Evolutionary conservation across 768 basidiomycete species (phyloP).

Genomic region (Boletales sp.): DNA sequence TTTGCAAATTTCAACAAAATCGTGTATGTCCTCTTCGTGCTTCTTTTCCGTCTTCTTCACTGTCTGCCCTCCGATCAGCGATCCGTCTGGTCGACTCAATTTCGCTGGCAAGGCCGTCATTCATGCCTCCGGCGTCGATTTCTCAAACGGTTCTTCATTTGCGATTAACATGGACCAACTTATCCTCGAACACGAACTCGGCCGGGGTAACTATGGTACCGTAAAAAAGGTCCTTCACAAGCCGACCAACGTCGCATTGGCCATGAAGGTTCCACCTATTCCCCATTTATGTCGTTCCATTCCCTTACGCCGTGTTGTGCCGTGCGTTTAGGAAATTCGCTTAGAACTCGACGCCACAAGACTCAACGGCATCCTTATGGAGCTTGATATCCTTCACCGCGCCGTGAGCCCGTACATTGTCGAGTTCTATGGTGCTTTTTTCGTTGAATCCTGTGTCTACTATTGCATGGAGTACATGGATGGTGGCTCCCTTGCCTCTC

Average conservation of each 20-base stretch:
- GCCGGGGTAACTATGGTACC: slow-evolving; percentile 95
- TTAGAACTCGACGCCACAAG: slow-evolving; percentile 92
- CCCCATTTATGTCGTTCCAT: slow-evolving; percentile 8
- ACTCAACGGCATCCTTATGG: slow-evolving; percentile 96
- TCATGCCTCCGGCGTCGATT: slow-evolving; percentile 84
- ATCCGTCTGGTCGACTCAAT: slow-evolving; percentile 93
- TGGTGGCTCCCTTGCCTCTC: slow-evolving; percentile 89
- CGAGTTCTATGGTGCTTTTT: slow-evolving; percentile 99
- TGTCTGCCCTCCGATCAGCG: slow-evolving; percentile 43
- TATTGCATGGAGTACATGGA: slow-evolving; percentile 99
- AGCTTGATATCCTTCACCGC: slow-evolving; percentile 95
- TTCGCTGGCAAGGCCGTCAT: slow-evolving; percentile 92
- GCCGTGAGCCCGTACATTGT: slow-evolving; percentile 90
- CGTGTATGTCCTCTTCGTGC: slow-evolving; percentile 57
- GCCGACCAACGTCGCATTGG: slow-evolving; percentile 95
- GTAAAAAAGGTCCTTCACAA: slow-evolving; percentile 94
- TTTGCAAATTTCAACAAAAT: slow-evolving; percentile 94
- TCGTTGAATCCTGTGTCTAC: slow-evolving; percentile 99
- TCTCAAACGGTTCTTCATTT: slow-evolving; percentile 87
- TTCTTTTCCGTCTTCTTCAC: slow-evolving; percentile 6
- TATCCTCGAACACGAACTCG: slow-evolving; percentile 87
- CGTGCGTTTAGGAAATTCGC: slow-evolving; percentile 79
- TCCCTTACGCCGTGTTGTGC: neutral
- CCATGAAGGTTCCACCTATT: slow-evolving; percentile 80
- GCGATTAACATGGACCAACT: slow-evolving; percentile 95